These are phyloP conservation scores for Pestalotiopsis sp. DNA, from an alignment of 2,329 filamentous ascomycete genomes.

Conservation along the genomic window DNA sequence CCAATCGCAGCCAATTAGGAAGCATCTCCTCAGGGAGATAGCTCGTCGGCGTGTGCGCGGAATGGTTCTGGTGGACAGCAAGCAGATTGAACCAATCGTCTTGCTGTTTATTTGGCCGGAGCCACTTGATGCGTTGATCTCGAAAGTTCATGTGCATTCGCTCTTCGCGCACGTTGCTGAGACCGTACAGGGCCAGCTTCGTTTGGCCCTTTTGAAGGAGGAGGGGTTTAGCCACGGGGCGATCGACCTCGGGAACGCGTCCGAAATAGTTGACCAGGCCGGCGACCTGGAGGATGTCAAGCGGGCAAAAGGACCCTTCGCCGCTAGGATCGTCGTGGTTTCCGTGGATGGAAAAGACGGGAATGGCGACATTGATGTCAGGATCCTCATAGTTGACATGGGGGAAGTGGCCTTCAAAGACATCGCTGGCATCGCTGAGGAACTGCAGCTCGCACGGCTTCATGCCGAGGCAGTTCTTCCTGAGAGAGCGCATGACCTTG, in stretches of 20 bases:
- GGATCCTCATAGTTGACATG: constrained; percentile 98
- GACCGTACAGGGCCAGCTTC: constrained; percentile 88
- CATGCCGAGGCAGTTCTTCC: constrained; percentile 91
- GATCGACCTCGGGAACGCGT: constrained; percentile 87
- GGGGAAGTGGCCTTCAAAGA: constrained; percentile 86
- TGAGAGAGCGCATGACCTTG: constrained; percentile 92
- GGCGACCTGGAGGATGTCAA: constrained; percentile 88
- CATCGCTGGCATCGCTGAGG: constrained; percentile 87
- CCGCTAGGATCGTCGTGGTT: constrained; percentile 99
- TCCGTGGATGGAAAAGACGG: constrained; percentile 97
- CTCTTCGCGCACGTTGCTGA: constrained; percentile 96
- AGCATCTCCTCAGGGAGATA: constrained; percentile 93
- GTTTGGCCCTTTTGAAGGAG: constrained; percentile 91
- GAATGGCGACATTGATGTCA: constrained; percentile 95
- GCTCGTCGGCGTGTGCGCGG: constrained; percentile 88
- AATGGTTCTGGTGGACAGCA: constrained; percentile 94
- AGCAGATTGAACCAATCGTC: constrained; percentile 96
- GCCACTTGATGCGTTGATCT: constrained; percentile 93
- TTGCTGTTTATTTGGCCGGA: constrained; percentile 77
- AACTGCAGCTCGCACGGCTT: constrained; percentile 96
- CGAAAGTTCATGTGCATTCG: constrained; percentile 91
- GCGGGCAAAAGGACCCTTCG: constrained; percentile 86
- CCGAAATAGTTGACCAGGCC: constrained; percentile 97
- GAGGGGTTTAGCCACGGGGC: constrained; percentile 89
- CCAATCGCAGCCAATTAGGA: constrained; percentile 86